These are phyloP conservation scores for Simplicillium sp. DNA, from an alignment of 2,329 filamentous ascomycete genomes.

Conservation along the genomic window DNA sequence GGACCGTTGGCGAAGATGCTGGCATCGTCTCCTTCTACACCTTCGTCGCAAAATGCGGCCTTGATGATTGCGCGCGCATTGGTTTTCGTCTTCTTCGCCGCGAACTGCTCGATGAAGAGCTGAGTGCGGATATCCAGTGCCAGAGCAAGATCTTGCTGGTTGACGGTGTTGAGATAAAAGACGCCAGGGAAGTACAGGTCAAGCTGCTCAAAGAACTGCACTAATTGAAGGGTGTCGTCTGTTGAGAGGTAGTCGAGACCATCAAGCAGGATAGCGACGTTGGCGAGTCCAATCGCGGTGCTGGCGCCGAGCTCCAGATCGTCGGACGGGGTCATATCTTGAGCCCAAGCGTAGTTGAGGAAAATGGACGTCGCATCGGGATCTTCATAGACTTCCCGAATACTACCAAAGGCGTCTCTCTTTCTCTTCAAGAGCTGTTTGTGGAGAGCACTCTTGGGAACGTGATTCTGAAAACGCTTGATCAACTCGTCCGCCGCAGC, in stretches of 20 bases:
- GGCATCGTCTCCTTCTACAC: conserved; percentile 3
- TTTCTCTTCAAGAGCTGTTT: conserved; percentile 15
- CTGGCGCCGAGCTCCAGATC: conserved; percentile 1
- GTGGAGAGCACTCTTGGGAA: conserved; percentile 11
- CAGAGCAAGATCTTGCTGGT: conserved; percentile 11
- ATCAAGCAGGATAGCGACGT: conserved; percentile 24
- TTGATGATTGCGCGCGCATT: conserved; percentile 14
- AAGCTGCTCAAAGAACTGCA: conserved; percentile 20
- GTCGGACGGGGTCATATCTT: conserved; percentile 1
- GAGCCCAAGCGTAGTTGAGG: conserved; percentile 16
- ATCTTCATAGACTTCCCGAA: conserved; percentile 15
- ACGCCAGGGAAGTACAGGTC: conserved; percentile 19
- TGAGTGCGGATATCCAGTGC: conserved; percentile 27
- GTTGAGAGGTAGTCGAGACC: conserved; percentile 11
- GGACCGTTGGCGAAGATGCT: conserved; percentile 12
- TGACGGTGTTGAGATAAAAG: conserved; percentile 13
- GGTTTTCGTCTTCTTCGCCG: conserved; percentile 2
- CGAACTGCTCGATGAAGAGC: conserved; percentile 19
- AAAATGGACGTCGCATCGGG: conserved; percentile 11
- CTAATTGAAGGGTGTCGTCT: conserved; percentile 6
- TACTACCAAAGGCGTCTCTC: conserved; percentile 14
- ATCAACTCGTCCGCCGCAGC: conserved; percentile 17
- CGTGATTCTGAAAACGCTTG: conserved; percentile 12
- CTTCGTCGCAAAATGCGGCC: conserved; percentile 18
- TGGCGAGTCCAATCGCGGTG: conserved; percentile 19